Percentiles rank a stretch among this genome's conserved stretches.
These are phyloP conservation scores for Porcisia hertigi DNA, from an alignment of 208 protist species.

Conservation along the genomic window DNA sequence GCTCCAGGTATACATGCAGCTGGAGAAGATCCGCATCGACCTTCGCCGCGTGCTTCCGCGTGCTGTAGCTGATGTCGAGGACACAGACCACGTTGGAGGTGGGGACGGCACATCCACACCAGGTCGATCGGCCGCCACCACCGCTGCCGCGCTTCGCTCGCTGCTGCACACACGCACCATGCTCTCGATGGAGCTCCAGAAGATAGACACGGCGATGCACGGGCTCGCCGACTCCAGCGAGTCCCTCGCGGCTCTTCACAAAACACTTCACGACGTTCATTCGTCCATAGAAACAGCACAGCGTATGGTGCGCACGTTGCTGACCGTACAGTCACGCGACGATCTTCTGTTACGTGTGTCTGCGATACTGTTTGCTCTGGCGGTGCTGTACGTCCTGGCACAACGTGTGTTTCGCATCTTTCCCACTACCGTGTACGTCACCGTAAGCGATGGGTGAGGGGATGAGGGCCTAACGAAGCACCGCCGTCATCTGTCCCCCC, in stretches of 20 bases:
- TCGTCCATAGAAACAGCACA: slow-evolving; percentile 66
- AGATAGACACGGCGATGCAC: slow-evolving; percentile 72
- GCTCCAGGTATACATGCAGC: slow-evolving; percentile 8
- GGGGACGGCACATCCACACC: slow-evolving; percentile 11
- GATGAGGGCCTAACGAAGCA: neutral
- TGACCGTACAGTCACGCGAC: slow-evolving; percentile 68
- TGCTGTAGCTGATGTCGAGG: slow-evolving; percentile 46
- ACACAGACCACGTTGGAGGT: slow-evolving; percentile 9
- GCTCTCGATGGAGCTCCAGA: slow-evolving; percentile 68
- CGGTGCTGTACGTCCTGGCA: slow-evolving; percentile 61
- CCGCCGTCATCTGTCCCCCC: neutral
- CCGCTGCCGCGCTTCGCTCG: slow-evolving; percentile 64
- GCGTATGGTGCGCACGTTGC: slow-evolving; percentile 47
- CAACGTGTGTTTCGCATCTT: slow-evolving; percentile 81
- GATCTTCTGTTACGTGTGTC: slow-evolving; percentile 68
- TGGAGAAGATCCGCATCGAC: slow-evolving; percentile 43
- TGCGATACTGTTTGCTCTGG: slow-evolving; percentile 48
- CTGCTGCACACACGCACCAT: slow-evolving; percentile 76
- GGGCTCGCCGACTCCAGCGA: slow-evolving; percentile 50
- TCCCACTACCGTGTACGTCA: slow-evolving; percentile 53
- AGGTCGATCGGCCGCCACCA: slow-evolving; percentile 25
- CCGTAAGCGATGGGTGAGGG: slow-evolving; percentile 3
- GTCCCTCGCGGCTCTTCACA: slow-evolving; percentile 48
- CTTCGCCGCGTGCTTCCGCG: slow-evolving; percentile 52
- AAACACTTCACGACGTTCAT: slow-evolving; percentile 66